Evolutionary conservation across 306 rosid species (phyloP).

Genomic region (Astragalus membranaceus): DNA sequence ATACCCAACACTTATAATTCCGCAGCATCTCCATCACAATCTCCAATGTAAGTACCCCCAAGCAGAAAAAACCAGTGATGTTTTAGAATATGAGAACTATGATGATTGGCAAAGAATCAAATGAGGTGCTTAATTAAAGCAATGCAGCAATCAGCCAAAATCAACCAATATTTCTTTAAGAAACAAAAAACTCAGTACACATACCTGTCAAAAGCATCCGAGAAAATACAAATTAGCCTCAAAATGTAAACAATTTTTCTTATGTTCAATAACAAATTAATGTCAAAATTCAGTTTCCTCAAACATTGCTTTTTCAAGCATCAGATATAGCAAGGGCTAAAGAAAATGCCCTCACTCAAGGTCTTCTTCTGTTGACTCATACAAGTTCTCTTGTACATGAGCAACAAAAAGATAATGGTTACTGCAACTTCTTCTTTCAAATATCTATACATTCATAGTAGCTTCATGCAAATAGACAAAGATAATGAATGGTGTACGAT

Average conservation of each 20-base stretch:
- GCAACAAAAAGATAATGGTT: slow-evolving; percentile 15
- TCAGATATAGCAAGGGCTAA: slow-evolving; percentile 16
- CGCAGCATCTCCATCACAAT: no score
- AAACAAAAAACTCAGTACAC: neutral
- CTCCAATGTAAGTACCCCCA: no score
- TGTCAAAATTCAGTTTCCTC: slow-evolving; percentile 8
- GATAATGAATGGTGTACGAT: slow-evolving; percentile 3
- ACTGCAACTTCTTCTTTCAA: slow-evolving; percentile 13
- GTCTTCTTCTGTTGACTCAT: slow-evolving; percentile 19
- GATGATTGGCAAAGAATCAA: no score
- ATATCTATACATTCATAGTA: slow-evolving; percentile 21
- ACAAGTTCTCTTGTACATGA: slow-evolving; percentile 25
- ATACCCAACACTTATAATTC: no score
- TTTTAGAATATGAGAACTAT: no score
- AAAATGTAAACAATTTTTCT: slow-evolving; percentile 14
- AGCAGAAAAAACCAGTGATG: no score
- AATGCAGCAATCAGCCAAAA: no score
- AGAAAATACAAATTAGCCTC: slow-evolving; percentile 15
- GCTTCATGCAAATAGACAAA: slow-evolving; percentile 18
- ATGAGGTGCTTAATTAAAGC: no score
- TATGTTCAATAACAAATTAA: slow-evolving; percentile 24
- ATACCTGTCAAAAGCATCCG: neutral
- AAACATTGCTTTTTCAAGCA: slow-evolving; percentile 13
- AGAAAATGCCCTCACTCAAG: slow-evolving; percentile 26
- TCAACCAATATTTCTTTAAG: neutral